Conservation (phyloP, 2,329 filamentous ascomycete genomes). For the Cladobotryum mycophilum region DNA sequence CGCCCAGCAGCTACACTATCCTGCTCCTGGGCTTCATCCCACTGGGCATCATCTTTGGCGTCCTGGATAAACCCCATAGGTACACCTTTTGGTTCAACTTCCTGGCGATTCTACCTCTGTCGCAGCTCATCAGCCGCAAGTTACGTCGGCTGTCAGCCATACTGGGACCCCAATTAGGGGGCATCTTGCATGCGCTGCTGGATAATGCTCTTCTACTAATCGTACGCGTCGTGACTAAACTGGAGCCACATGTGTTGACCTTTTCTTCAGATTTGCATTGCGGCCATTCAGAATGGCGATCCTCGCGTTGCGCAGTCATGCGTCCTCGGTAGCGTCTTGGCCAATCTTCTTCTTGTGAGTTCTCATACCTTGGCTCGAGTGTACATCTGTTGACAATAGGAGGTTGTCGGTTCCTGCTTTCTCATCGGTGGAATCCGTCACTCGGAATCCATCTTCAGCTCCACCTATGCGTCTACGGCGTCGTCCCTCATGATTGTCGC, state of each 20-base stretch:
- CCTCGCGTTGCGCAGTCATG: conserved; percentile 6
- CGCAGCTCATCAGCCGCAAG: conserved; percentile 7
- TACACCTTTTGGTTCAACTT: conserved; percentile 10
- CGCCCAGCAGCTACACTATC: conserved; percentile 5
- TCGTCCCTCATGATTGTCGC: conserved; percentile 9
- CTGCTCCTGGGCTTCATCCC: conserved; percentile 4
- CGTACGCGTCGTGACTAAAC: background rate
- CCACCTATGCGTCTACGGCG: conserved; percentile 5
- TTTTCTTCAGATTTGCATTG: background rate
- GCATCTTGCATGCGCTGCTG: conserved; percentile 3
- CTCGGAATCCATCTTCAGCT: conserved; percentile 3
- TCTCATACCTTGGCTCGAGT: too few species aligned
- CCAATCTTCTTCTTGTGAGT: conserved; percentile 10
- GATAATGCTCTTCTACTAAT: conserved; percentile 6
- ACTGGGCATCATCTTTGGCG: conserved; percentile 2
- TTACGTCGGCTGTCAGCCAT: background rate
- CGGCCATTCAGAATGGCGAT: conserved; percentile 4
- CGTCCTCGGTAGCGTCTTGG: conserved; percentile 4
- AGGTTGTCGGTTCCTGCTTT: conserved; percentile 9
- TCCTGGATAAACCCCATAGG: background rate
- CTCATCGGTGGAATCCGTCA: conserved; percentile 3
- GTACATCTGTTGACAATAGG: background rate
- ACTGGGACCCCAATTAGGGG: conserved; percentile 1
- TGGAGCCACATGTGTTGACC: background rate
- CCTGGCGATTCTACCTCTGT: conserved; percentile 7